Conservation (phyloP, 2,329 filamentous ascomycete species). For the Trichoderma aggressivum region DNA sequence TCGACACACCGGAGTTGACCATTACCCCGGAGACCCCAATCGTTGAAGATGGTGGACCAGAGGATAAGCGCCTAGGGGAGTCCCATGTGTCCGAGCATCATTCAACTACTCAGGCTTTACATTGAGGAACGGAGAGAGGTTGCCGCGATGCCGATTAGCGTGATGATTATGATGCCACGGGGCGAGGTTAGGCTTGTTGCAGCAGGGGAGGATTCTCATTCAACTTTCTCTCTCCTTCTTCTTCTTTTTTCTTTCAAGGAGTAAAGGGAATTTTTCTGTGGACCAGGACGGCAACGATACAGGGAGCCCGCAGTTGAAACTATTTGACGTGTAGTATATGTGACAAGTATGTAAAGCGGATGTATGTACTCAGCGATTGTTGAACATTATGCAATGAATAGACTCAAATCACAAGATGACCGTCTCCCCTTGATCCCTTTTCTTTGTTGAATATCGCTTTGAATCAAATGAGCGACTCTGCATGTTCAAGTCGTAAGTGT, state of each 20-base stretch:
- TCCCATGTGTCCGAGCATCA: conserved; percentile 27
- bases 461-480: neutral
- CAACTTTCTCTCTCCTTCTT: neutral
- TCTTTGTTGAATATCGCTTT: neutral
- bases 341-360: neutral
- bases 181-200: neutral
- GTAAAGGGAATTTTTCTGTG: neutral
- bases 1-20: conserved; percentile 41
- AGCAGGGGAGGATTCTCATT: neutral
- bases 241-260: neutral
- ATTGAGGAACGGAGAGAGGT: neutral
- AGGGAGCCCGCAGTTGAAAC: neutral
- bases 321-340: conserved; percentile 1
- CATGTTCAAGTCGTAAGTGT: neutral
- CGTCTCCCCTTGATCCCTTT: neutral
- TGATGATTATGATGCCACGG: neutral
- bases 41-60: conserved; percentile 31
- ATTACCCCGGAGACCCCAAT: conserved; percentile 51
- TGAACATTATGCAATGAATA: conserved; percentile 5
- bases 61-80: conserved; percentile 45
- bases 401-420: conserved; percentile 7
- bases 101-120: neutral
- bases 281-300: neutral
- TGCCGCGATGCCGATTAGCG: neutral
- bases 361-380: conserved; percentile 2